Base-by-base conservation (phyloP, 2,329 filamentous ascomycete species). In the Biscogniauxia marginata region DNA sequence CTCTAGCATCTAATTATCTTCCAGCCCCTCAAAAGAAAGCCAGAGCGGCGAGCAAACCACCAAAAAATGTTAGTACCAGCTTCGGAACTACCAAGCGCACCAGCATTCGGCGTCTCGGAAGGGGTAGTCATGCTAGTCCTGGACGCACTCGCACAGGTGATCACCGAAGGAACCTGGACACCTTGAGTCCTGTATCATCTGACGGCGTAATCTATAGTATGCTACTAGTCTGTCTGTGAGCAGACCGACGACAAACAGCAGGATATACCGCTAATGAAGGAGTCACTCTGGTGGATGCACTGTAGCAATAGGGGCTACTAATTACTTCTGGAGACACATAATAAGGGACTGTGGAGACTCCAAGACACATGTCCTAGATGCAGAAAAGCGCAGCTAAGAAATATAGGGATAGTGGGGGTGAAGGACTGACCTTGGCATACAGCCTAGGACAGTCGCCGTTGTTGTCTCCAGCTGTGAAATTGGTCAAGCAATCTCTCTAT, bases 241-340 rank as follows among this genome's bases (percentile, higher is more conserved):
- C 82, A 84, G n/a, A 68, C 66, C 1, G 63, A 62, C 18, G 71
- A 66, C 19, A 84, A 70, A 62, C 82, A 84, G 69, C 79, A 82
- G 46, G 77, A 68, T 57, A 84, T 79, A 52, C 66, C 65, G 48
- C 58, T 64, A 53, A 84, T 65, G 73, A 84, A 84, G 18, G 67
- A 64, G 9, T 66, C 59, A 58, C 71, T 70, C 6, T 64, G 65
- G 65, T 82, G 84, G 60, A 83, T 81, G 63, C 82, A 84, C 34
- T 67, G n/a, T 39, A 39, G 9, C 30, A 16, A 39, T 4, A 16
- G 13, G 13, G n/a, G 9, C 6, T 39, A 39, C 13, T n/a, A 39
- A 4, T 9, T 39, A n/a, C 13, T 11, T 39, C 11, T 39, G n/a
- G 30, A 3, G 2, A 5, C 11, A n/a, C 11, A 9, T 39, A 9